These are phyloP conservation scores for Fusarium falciforme DNA, from an alignment of 2,329 filamentous ascomycete genomes.

Conservation along the genomic window DNA sequence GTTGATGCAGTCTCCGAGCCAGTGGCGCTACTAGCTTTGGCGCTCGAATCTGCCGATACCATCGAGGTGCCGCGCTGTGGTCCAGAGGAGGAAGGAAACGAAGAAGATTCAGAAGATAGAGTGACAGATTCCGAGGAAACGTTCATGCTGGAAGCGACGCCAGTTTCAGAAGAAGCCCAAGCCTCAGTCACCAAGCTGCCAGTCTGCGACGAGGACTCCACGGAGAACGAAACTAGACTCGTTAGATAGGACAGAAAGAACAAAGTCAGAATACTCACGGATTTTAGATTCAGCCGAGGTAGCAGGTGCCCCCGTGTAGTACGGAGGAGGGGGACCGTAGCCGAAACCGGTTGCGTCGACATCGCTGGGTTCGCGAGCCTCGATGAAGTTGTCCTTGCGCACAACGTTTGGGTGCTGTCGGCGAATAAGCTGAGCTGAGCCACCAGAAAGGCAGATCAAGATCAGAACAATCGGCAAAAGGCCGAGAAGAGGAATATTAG, in stretches of 20 bases:
- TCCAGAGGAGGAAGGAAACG: conserved; percentile 6
- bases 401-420: conserved; percentile 4
- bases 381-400: conserved; percentile 16
- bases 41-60: conserved; percentile 34
- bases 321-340: conserved; percentile 39
- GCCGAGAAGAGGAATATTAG: conserved; percentile 44
- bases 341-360: conserved; percentile 26
- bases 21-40: conserved; percentile 29
- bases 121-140: not conserved
- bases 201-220: conserved; percentile 5
- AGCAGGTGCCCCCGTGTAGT: conserved; percentile 27
- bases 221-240: conserved; percentile 15
- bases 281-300: conserved; percentile 2
- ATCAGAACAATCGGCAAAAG: conserved; percentile 47
- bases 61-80: not conserved
- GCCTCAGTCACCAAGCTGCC: not conserved
- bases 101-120: not conserved
- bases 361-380: conserved; percentile 13
- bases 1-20: conserved; percentile 10
- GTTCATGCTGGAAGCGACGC: not conserved
- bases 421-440: conserved; percentile 9
- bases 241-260: conserved; percentile 8
- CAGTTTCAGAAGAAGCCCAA: not conserved
- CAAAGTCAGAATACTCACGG: conserved; percentile 12
- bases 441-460: conserved; percentile 31